phyloP scores from a whole-genome alignment of 164 flowering plant species.

The Tetrastigma voinierianum region DNA sequence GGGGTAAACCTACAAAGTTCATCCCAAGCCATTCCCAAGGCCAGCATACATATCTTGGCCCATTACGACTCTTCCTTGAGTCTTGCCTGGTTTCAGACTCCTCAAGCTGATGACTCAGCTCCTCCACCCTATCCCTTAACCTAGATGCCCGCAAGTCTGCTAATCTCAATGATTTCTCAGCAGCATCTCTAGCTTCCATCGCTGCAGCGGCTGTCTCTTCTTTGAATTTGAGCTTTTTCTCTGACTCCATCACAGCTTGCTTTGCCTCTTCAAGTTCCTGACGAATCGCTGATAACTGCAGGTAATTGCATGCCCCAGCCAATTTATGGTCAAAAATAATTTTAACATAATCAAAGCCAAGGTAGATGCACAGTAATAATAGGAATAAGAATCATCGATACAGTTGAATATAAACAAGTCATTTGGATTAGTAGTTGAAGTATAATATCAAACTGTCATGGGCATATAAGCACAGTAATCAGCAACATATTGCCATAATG shows the following conservation, averaged over 20 bases:
- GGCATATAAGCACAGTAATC: too few species aligned
- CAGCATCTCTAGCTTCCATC: constrained; percentile 95
- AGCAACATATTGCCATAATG: too few species aligned
- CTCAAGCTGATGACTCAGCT: constrained; percentile 80
- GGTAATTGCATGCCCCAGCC: not conserved
- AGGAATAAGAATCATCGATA: too few species aligned
- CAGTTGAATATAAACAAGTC: too few species aligned
- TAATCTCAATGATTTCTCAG: constrained; percentile 80
- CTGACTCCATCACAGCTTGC: constrained; percentile 67
- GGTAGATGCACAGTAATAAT: too few species aligned
- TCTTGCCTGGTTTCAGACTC: constrained; percentile 62
- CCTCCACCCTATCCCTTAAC: constrained; percentile 84
- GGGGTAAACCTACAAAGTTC: constrained; percentile 57
- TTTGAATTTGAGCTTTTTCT: constrained; percentile 84
- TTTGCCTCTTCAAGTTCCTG: constrained; percentile 83
- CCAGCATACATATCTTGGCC: constrained; percentile 85
- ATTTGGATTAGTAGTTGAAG: too few species aligned
- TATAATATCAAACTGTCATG: too few species aligned
- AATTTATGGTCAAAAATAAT: not conserved
- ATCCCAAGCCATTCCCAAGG: constrained; percentile 98
- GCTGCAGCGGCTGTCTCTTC: constrained; percentile 96
- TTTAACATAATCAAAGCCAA: not conserved
- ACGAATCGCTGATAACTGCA: constrained; percentile 67
- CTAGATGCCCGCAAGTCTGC: constrained; percentile 81
- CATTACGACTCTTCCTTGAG: constrained; percentile 26